A percentile compares a stretch with the other conserved stretches of the same genome.
Evolutionary conservation across 2,329 filamentous ascomycete species (phyloP).

Genomic region (Madurella fahalii): DNA sequence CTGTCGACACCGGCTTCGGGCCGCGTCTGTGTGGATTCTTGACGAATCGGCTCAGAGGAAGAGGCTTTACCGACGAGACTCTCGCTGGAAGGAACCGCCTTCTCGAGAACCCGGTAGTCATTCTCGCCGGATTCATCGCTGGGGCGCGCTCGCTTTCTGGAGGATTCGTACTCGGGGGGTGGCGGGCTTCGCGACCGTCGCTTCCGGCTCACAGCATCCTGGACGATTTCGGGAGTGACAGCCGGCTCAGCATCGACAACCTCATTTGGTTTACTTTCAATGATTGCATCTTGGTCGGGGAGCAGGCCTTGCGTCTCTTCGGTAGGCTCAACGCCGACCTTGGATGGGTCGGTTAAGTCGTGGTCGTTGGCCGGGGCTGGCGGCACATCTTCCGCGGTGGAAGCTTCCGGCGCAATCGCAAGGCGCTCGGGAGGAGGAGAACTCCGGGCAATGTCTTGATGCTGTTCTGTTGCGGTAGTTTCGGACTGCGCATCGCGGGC

Average conservation of each 20-base stretch:
- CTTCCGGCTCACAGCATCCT: constrained; percentile 24
- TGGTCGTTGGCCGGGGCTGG: background rate
- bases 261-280: background rate
- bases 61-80: background rate
- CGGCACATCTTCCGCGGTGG: constrained; percentile 1
- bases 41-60: background rate
- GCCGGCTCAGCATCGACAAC: background rate
- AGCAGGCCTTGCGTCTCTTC: too few relatives aligned
- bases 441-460: background rate
- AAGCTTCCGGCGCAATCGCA: background rate
- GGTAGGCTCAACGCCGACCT: background rate
- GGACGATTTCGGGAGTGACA: constrained; percentile 19
- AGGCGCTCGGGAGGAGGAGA: background rate
- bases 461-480: constrained; percentile 3
- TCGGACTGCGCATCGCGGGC: background rate
- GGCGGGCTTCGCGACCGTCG: constrained; percentile 26
- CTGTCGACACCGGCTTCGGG: background rate
- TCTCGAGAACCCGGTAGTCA: background rate
- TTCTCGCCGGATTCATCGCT: constrained; percentile 4
- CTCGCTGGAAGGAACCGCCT: background rate
- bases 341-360: background rate
- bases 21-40: background rate
- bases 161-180: constrained; percentile 22
- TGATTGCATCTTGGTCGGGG: background rate
- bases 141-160: constrained; percentile 23